Conservation (phyloP, 352 stramenopile genomes). For the Phytophthora macrochlamydospora region DNA sequence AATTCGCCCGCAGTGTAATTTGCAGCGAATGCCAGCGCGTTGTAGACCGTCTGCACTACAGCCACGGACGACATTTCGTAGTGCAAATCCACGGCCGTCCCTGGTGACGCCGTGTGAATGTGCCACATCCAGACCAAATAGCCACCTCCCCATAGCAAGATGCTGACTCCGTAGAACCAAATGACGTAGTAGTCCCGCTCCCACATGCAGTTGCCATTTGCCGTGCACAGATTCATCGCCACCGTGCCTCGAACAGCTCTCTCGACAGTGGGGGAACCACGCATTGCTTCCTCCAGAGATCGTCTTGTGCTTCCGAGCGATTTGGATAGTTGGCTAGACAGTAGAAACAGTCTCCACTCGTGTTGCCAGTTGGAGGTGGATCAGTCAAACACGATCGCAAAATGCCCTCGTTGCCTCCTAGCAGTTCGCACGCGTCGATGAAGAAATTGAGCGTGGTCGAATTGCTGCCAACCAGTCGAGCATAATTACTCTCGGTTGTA, state of each 20-base stretch:
- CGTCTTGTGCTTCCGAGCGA: not conserved
- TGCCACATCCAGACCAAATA: conserved; percentile 44
- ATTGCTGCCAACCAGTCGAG: conserved; percentile 15
- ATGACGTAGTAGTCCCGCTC: conserved; percentile 17
- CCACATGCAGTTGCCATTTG: conserved; percentile 41
- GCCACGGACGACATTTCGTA: conserved; percentile 48
- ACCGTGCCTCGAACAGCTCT: conserved; percentile 39
- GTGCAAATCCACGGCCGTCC: conserved; percentile 49
- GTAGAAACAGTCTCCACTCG: conserved; percentile 36
- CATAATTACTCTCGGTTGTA: conserved; percentile 10
- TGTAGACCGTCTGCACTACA: conserved; percentile 39
- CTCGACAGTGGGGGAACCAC: conserved; percentile 19
- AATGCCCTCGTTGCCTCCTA: conserved; percentile 40
- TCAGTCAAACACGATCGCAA: conserved; percentile 51
- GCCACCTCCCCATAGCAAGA: conserved; percentile 31
- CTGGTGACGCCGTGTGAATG: conserved; percentile 33
- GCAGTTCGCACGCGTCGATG: conserved; percentile 62
- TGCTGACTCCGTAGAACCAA: conserved; percentile 41
- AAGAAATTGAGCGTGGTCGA: conserved; percentile 43
- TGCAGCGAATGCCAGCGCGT: conserved; percentile 31
- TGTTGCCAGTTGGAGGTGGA: conserved; percentile 1
- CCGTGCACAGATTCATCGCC: conserved; percentile 53
- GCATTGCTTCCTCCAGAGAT: conserved; percentile 25
- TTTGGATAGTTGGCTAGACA: conserved; percentile 37
- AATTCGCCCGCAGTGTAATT: conserved; percentile 39